Evolutionary conservation across 176 grass and related monocot species (phyloP), one percentile per base, ranked within the genome.

Genomic region (Puya raimondii): DNA sequence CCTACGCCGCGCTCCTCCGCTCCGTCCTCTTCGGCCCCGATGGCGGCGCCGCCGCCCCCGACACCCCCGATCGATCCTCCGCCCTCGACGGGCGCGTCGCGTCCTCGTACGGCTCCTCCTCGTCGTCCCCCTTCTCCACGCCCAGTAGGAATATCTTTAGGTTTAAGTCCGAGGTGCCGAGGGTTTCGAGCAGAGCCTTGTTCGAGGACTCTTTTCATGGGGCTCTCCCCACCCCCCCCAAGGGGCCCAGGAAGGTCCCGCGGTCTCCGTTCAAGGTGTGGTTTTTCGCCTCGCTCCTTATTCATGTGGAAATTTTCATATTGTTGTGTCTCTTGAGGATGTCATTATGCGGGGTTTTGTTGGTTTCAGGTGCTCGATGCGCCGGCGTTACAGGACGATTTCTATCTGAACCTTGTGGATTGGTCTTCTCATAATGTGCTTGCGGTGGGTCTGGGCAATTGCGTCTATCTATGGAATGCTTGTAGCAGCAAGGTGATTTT

Each of bases 381-480:
- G 2, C 95, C 95, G 3, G 95, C 95, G 23, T 83, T 99, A 72
- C 95, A 94, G 79, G 95, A 99, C 17, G 95, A 99, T 78, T 99
- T 99, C 87, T 99, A 99, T 80, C 78, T 94, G 14, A 99, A 99
- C 71, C 95, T 99, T 12, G 90, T 99, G 11, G 95, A 99, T 80
- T 99, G 90, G 90, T 99, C 95, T 0, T 93, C 95, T n/a, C 87
- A 99, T 13, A 99, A 99, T 76, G 78, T 94, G 20, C 80, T 99
- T 10, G 85, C 95, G 1, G 95, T 99, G 49, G 90, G 90, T 72
- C 71, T 99, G 78, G 95, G 95, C 49, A 94, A 88, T 80, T 94
- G 85, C 49, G 90, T 99, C 21, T 99, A 99, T 68, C 64, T 94
- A 42, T 99, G 95, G 95, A 99, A 99, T 79, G 95, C 95, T 1